Percentiles rank a stretch among this genome's conserved stretches.
phyloP scores from a whole-genome alignment of 1,284 basidiomycete species.

The Fomitopsis betulina region DNA sequence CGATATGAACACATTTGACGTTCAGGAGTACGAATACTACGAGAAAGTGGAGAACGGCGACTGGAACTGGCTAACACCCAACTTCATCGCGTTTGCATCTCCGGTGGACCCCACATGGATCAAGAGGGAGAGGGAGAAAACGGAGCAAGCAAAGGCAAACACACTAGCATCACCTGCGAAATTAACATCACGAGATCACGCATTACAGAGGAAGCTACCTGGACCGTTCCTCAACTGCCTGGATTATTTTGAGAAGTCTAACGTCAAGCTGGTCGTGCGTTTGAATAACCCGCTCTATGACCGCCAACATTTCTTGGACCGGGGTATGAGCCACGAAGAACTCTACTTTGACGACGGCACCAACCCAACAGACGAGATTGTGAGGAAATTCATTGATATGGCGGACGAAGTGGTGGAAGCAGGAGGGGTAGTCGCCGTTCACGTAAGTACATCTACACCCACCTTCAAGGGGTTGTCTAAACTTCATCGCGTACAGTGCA shows the following conservation, averaged over 20 bases:
- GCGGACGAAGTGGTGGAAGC: slow-evolving; percentile 74
- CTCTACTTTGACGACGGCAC: slow-evolving; percentile 99
- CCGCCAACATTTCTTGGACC: slow-evolving; percentile 76
- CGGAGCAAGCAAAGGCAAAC: slow-evolving; percentile 29
- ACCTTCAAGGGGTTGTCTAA: slow-evolving; percentile 9
- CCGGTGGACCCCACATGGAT: slow-evolving; percentile 81
- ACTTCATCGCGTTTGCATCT: slow-evolving; percentile 95
- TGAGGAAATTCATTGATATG: slow-evolving; percentile 84
- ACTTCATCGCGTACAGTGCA: slow-evolving; percentile 59
- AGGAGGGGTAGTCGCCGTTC: slow-evolving; percentile 85
- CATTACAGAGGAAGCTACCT: slow-evolving; percentile 71
- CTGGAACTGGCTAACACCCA: slow-evolving; percentile 94
- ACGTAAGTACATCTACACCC: slow-evolving; percentile 63
- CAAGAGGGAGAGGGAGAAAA: slow-evolving; percentile 61
- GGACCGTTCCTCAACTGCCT: slow-evolving; percentile 85
- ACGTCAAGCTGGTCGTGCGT: slow-evolving; percentile 90
- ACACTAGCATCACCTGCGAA: slow-evolving; percentile 26
- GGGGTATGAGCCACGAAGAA: slow-evolving; percentile 87
- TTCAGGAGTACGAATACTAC: slow-evolving; percentile 90
- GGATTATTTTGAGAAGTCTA: slow-evolving; percentile 85
- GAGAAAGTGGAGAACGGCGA: slow-evolving; percentile 97
- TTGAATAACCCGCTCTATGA: slow-evolving; percentile 97
- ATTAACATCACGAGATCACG: slow-evolving; percentile 32
- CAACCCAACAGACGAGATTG: slow-evolving; percentile 93
- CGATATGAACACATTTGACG: slow-evolving; percentile 88